Evolutionary conservation across 2,329 filamentous ascomycete genomes (phyloP).

Genomic region (Aspergillus sp.): DNA sequence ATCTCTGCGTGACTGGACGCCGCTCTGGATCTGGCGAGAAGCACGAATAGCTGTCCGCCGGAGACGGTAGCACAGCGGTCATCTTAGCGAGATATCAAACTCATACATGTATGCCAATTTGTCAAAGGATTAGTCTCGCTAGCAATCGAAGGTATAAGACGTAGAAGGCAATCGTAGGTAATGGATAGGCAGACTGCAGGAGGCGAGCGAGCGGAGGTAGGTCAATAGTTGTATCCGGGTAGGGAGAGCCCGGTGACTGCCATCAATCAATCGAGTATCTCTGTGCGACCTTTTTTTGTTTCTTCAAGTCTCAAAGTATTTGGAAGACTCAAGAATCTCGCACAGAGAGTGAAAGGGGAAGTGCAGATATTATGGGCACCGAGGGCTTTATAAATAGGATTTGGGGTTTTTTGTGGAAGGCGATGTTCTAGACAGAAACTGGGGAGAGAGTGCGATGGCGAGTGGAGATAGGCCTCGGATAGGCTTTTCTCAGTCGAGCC

Average conservation of each 20-base stretch:
- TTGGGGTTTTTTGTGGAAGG: neutral
- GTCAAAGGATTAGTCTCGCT: neutral
- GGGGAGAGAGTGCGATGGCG: neutral
- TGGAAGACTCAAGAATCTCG: neutral
- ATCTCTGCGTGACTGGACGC: conserved; percentile 31
- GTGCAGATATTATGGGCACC: neutral
- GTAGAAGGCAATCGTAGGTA: neutral
- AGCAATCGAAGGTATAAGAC: neutral
- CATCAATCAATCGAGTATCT: neutral
- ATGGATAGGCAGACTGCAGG: neutral
- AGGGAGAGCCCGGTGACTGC: neutral
- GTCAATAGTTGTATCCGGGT: neutral
- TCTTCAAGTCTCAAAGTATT: neutral
- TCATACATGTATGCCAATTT: conserved; percentile 8
- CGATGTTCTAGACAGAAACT: conserved; percentile 1
- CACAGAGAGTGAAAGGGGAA: neutral
- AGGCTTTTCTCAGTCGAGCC: neutral
- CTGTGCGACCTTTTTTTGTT: neutral
- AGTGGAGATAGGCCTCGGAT: conserved; percentile 3
- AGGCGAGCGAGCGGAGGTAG: neutral
- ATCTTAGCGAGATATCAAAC: conserved; percentile 22
- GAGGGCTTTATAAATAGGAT: conserved; percentile 4
- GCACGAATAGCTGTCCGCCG: conserved; percentile 31
- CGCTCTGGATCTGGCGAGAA: conserved; percentile 34
- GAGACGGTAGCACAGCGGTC: conserved; percentile 35